Evolutionary conservation across 129 eudicot genomes (phyloP).

Genomic region (Dittrichia graveolens): DNA sequence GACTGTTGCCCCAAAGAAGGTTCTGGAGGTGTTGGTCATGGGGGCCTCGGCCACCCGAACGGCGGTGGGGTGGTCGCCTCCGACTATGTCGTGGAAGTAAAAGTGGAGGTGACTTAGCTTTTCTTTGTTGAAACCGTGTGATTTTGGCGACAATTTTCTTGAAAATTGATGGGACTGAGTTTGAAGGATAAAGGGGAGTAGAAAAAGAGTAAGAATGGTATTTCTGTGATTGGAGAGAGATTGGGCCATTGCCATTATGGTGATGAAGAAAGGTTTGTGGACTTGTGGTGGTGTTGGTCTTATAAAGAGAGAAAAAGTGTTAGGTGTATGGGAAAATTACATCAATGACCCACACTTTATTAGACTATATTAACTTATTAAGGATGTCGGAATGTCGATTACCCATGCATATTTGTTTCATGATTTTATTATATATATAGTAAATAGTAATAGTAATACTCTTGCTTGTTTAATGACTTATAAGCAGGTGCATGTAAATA

Average conservation of each 20-base stretch:
- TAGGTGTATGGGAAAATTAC: no score
- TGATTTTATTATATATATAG: no score
- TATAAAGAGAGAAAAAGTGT: not conserved
- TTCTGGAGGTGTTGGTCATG: constrained; percentile 27
- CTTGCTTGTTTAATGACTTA: no score
- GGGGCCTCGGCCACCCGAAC: constrained; percentile 36
- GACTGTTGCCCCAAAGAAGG: constrained; percentile 29
- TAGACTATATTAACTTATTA: no score
- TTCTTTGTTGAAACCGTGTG: constrained; percentile 26
- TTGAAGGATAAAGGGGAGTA: constrained; percentile 16
- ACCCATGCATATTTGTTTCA: no score
- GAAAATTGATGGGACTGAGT: constrained; percentile 31
- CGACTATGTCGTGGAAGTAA: constrained; percentile 39
- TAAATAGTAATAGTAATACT: no score
- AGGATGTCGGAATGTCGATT: no score
- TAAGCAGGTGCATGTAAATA: no score
- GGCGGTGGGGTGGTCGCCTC: constrained; percentile 37
- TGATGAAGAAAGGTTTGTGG: not conserved
- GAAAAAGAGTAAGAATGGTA: constrained; percentile 15
- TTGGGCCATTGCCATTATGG: constrained; percentile 30
- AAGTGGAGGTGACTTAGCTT: constrained; percentile 44
- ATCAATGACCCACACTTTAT: no score
- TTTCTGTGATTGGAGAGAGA: not conserved
- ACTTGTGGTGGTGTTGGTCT: not conserved
- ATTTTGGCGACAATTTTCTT: constrained; percentile 29